These are phyloP conservation scores for Phlebopus sp. DNA, from an alignment of 1,284 basidiomycete genomes.

Conservation along the genomic window DNA sequence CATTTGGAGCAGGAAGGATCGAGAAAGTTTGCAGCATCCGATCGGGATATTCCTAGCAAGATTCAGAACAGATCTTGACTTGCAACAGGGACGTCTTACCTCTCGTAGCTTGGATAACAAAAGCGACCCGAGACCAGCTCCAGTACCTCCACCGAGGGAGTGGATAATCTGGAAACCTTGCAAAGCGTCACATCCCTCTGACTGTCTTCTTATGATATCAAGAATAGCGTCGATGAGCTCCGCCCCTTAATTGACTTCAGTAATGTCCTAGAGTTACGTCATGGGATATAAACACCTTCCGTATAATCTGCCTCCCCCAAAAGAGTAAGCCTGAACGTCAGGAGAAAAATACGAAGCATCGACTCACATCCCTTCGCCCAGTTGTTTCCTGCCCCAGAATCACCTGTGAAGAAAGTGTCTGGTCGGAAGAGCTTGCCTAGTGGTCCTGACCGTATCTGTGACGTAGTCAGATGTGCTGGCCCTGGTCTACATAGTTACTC, in stretches of 20 bases:
- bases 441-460: slow-evolving; percentile 62
- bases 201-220: slow-evolving; percentile 72
- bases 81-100: slow-evolving; percentile 32
- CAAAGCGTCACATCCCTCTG: slow-evolving; percentile 81
- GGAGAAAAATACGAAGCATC: neutral
- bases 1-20: slow-evolving; percentile 87
- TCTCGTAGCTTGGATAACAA: slow-evolving; percentile 85
- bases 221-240: slow-evolving; percentile 86
- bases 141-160: slow-evolving; percentile 92
- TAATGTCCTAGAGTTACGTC: neutral
- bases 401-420: slow-evolving; percentile 79
- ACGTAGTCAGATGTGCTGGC: slow-evolving; percentile 2
- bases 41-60: slow-evolving; percentile 77
- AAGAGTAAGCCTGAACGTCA: slow-evolving; percentile 17
- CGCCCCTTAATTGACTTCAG: slow-evolving; percentile 54
- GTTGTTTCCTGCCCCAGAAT: slow-evolving; percentile 87
- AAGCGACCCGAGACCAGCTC: slow-evolving; percentile 82
- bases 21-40: slow-evolving; percentile 95
- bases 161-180: slow-evolving; percentile 95
- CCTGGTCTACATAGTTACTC: neutral
- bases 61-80: slow-evolving; percentile 4
- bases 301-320: slow-evolving; percentile 68
- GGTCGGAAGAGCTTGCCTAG: slow-evolving; percentile 82
- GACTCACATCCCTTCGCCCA: slow-evolving; percentile 87
- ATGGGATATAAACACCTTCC: slow-evolving; percentile 53